Evolutionary conservation across 106 monocot genomes (phyloP), one percentile per base, ranked within the genome.

Genomic region (Vanilla planifolia): DNA sequence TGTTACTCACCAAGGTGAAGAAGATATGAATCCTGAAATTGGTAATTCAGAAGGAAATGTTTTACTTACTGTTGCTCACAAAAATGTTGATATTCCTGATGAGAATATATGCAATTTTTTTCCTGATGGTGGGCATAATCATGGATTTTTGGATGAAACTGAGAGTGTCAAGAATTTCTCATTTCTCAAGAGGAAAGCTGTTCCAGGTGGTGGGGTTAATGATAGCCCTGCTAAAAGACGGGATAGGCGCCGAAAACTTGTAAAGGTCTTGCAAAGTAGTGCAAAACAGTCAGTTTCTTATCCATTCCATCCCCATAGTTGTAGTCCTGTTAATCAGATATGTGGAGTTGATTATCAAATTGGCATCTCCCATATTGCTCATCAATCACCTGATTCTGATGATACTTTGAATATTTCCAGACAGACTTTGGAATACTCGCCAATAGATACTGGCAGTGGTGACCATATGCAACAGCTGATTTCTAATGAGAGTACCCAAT

Each of bases 251-350:
- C 73, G 77, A 5, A 86, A 83, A 29, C 77, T 87, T 57, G 61
- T 70, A 64, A 73, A 87, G 58, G 87, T 87, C 58, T 68, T 92
- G 37, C 84, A 81, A 37, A 88, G 69, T 60, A 92, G 84, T 71
- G 65, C 75, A 50, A 70, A 81, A 50, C 67, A 80, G 36, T 60
- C 66, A 16, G 42, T 50, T 65, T 62, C 74, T 46, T 63, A 71
- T 60, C 43, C 72, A 24, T 52, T 65, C 6, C 63, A 56, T 10
- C 29, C 67, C 32, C 51, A 59, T 48, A 19, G 61, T 63, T 46
- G 62, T 62, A 6, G 21, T 51, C 30, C 21, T 24, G 50, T 28
- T 43, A 21, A 45, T 14, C 1, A 33, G 22, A 33, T 60, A 23
- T 30, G 72, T 35, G 70, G 23, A 25, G 63, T 73, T 67, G 63